Base-by-base conservation (phyloP, 257 asterid genomes). In the Nicotiana undulata region DNA sequence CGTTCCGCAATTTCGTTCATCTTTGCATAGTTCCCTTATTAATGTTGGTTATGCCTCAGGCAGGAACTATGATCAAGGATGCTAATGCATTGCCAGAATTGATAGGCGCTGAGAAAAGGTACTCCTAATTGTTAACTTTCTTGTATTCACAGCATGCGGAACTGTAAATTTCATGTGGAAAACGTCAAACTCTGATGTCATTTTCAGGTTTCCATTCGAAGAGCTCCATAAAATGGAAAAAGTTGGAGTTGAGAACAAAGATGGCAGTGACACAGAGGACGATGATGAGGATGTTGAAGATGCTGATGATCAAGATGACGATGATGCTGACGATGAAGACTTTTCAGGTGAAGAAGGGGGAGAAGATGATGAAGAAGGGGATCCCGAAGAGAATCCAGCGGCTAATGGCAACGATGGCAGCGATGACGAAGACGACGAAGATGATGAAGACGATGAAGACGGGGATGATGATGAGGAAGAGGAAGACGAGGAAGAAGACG, bases 281-380 rank as follows among this genome's bases (percentile, higher is more conserved):
- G 97, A 93, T 16, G 98, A 91, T 46, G 97, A 92, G 7, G 97
- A 90, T 0, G 93, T 89, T 0, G 93, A 85, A 0, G 94, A 86
- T 9, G 85, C 76, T 49, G 88, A 84, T 12, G 91, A 87, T 10
- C 86, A 83, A 24, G 93, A 87, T 0, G 90, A 83, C n/a, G 95
- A 88, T 6, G 97, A 92, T 32, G 98, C 90, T 85, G 98, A 85
- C 2, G 94, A 68, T 0, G 94, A 85, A 0, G 98, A 84, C 0
- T 93, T 85, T 0, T 96, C 76, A 0, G 97, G 79, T 0, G 96
- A 85, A 0, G 98, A 88, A 0, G 96, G 86, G 0, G 97, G 80
- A 0, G 97, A 84, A 0, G 93, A 88, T 0, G 96, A 88, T 0
- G 93, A 87, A 0, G 97, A 90, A 0, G 97, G 85, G 2, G 97